Evolutionary conservation across 2,329 filamentous ascomycete species (phyloP).

Genomic region (Penicillium palitans): DNA sequence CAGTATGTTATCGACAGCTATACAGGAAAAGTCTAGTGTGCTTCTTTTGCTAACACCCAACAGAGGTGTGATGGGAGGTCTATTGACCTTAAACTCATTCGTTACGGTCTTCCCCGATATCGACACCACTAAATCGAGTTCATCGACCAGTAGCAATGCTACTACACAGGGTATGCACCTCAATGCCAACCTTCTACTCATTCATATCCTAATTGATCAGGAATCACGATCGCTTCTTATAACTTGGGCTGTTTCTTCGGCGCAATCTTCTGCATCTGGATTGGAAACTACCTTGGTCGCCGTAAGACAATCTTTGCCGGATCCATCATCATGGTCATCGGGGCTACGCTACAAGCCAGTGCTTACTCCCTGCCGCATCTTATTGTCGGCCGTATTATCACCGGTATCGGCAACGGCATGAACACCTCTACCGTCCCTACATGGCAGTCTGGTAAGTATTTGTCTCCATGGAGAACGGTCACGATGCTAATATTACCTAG

Average conservation of each 20-base stretch:
- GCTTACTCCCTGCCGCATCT: slow-evolving; percentile 52
- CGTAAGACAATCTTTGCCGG: slow-evolving; percentile 53
- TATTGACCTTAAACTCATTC: slow-evolving; percentile 68
- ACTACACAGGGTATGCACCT: slow-evolving; percentile 38
- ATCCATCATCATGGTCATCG: slow-evolving; percentile 52
- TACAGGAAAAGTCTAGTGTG: not conserved
- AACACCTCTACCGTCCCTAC: slow-evolving; percentile 56
- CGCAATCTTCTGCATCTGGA: slow-evolving; percentile 52
- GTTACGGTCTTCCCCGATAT: slow-evolving; percentile 56
- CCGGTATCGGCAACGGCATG: slow-evolving; percentile 55
- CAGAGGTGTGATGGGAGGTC: slow-evolving; percentile 69
- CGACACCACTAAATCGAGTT: slow-evolving; percentile 43
- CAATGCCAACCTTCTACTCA: not conserved
- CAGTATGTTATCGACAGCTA: slow-evolving; percentile 45
- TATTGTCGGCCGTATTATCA: slow-evolving; percentile 53
- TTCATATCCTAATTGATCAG: slow-evolving; percentile 21
- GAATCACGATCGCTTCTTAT: slow-evolving; percentile 46
- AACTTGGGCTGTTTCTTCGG: slow-evolving; percentile 55
- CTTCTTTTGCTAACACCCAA: slow-evolving; percentile 7
- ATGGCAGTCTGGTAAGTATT: slow-evolving; percentile 44
- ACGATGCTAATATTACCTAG: slow-evolving; percentile 16
- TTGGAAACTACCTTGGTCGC: slow-evolving; percentile 54
- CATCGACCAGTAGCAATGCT: slow-evolving; percentile 44
- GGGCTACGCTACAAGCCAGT: slow-evolving; percentile 50
- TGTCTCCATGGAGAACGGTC: accelerated